Evolutionary conservation across 495 filamentous ascomycete species (phyloP).

Genomic region (Aspergillus hancockii): DNA sequence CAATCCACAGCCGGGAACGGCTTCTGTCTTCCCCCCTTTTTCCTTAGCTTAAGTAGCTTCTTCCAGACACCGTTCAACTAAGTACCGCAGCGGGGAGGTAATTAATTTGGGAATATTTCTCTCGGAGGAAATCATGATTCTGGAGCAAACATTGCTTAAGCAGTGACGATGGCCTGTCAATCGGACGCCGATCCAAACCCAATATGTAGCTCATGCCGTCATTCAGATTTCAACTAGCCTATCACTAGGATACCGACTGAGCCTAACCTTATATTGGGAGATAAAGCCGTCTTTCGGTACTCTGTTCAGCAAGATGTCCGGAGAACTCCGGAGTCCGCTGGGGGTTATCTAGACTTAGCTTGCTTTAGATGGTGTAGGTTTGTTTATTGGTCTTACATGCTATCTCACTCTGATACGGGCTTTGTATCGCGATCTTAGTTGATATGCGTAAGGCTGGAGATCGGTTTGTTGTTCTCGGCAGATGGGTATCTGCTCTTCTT

Average conservation of each 20-base stretch:
- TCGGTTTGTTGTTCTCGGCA: neutral
- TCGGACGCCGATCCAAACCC: neutral
- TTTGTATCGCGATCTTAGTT: neutral
- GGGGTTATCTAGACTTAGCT: neutral
- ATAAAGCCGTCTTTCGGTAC: neutral
- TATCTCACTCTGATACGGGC: slow-evolving; percentile 5
- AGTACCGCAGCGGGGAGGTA: neutral
- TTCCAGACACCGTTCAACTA: neutral
- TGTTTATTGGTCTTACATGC: neutral
- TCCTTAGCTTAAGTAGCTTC: neutral
- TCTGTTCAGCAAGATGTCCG: neutral
- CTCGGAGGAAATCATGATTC: neutral
- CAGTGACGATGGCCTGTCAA: neutral
- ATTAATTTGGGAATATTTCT: neutral
- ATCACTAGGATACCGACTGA: neutral
- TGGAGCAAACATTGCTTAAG: too few species aligned
- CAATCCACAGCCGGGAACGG: neutral
- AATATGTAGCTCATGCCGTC: neutral
- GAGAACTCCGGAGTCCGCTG: neutral
- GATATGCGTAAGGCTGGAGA: neutral
- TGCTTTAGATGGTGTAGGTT: neutral
- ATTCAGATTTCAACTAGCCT: neutral
- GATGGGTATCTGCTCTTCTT: too few species aligned
- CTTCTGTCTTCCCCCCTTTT: slow-evolving; percentile 3
- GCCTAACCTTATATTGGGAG: slow-evolving; percentile 5